A percentile compares a stretch with the other conserved stretches of the same genome.
Evolutionary conservation across 768 basidiomycete species (phyloP).

Genomic region (Kwoniella botswanensis): DNA sequence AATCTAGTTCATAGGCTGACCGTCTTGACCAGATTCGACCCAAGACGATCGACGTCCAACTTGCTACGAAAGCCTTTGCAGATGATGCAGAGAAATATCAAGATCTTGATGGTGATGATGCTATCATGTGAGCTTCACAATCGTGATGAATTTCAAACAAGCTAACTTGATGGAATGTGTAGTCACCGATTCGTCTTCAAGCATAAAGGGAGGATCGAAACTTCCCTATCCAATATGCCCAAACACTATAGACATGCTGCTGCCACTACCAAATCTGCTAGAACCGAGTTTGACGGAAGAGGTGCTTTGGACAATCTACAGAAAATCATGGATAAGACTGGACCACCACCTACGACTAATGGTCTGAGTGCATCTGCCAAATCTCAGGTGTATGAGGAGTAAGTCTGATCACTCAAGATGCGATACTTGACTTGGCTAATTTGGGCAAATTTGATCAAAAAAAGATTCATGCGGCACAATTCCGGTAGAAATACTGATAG

Average conservation of each 20-base stretch:
- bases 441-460: not conserved
- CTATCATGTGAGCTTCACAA: conserved; percentile 35
- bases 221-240: conserved; percentile 27
- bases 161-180: not conserved
- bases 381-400: conserved; percentile 49
- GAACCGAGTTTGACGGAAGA: conserved; percentile 40
- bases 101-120: conserved; percentile 46
- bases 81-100: conserved; percentile 36
- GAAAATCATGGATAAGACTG: conserved; percentile 34
- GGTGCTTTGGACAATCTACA: conserved; percentile 28
- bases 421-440: not conserved
- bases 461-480: conserved; percentile 50
- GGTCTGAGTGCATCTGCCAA: conserved; percentile 33
- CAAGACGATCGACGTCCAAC: conserved; percentile 32
- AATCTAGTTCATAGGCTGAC: not conserved
- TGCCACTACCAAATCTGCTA: conserved; percentile 2
- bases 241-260: conserved; percentile 21
- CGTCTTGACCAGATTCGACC: conserved; percentile 38
- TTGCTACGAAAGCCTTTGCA: conserved; percentile 32
- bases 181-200: conserved; percentile 45
- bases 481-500: conserved; percentile 39
- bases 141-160: not conserved
- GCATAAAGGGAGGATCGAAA: conserved; percentile 34
- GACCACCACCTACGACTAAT: conserved; percentile 30
- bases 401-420: conserved; percentile 13